A percentile compares a stretch with the other conserved stretches of the same genome.
These are phyloP conservation scores for Marsdenia floribunda DNA, from an alignment of 257 asterid species.

Conservation along the genomic window DNA sequence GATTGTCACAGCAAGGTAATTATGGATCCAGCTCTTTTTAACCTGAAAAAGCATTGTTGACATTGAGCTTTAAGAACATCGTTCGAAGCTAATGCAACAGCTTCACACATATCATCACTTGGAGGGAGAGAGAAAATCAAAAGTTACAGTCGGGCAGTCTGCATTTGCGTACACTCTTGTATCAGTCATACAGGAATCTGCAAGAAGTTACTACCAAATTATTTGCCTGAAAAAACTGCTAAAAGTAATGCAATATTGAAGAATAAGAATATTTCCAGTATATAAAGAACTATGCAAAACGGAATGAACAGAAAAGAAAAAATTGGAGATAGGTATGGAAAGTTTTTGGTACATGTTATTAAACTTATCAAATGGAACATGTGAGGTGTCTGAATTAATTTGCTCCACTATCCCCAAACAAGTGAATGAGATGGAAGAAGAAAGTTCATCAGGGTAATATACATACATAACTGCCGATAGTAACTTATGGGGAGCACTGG, in stretches of 20 bases:
- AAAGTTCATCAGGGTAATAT: neutral
- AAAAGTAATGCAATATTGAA: neutral
- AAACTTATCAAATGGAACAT: neutral
- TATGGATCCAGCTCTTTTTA: conserved; percentile 3
- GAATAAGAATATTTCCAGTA: neutral
- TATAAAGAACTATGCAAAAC: neutral
- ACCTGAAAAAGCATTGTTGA: neutral
- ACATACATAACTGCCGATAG: too few relatives aligned
- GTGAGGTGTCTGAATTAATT: neutral
- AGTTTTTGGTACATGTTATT: neutral
- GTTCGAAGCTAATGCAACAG: neutral
- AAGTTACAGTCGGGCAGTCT: neutral
- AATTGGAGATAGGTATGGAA: neutral
- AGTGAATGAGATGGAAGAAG: neutral
- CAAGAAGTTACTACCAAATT: neutral
- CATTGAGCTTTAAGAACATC: conserved; percentile 1
- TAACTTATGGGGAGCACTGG: too few relatives aligned
- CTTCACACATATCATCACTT: neutral
- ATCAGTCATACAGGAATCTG: neutral
- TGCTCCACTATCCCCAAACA: neutral
- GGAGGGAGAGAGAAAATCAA: neutral
- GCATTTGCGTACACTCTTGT: neutral
- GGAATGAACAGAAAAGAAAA: neutral
- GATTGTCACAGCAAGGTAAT: neutral
- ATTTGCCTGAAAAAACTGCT: neutral